These are phyloP conservation scores for Ceratobasidium sp. DNA, from an alignment of 1,284 basidiomycete genomes.

Conservation along the genomic window DNA sequence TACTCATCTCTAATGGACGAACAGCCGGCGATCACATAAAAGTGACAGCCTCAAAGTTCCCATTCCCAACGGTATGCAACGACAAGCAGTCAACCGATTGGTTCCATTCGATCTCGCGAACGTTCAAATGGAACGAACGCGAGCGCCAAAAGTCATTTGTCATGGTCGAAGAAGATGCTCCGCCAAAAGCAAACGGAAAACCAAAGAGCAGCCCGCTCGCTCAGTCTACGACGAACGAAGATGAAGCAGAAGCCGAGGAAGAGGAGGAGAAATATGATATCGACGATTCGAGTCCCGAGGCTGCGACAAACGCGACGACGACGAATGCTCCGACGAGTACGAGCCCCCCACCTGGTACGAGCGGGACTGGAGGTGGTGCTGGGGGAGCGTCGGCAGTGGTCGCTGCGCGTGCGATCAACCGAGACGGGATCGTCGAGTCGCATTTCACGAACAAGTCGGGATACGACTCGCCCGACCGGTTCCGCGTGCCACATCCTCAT, in stretches of 20 bases:
- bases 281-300: conserved; percentile 77
- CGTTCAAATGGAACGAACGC: conserved; percentile 97
- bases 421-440: conserved; percentile 25
- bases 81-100: conserved; percentile 98
- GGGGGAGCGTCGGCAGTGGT: conserved; percentile 20
- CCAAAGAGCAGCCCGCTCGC: conserved; percentile 21
- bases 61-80: conserved; percentile 98
- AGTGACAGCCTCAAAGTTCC: conserved; percentile 96
- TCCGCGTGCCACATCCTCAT: conserved; percentile 67
- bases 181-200: conserved; percentile 39
- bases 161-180: conserved; percentile 88
- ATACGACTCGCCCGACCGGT: conserved; percentile 79
- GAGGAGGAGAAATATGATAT: conserved; percentile 88
- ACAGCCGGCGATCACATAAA: conserved; percentile 99
- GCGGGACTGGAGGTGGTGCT: conserved; percentile 39
- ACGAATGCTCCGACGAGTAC: conserved; percentile 44
- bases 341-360: conserved; percentile 52
- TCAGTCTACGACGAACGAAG: conserved; percentile 49
- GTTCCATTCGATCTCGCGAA: conserved; percentile 97
- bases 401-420: conserved; percentile 14
- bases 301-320: conserved; percentile 49
- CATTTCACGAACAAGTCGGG: conserved; percentile 51
- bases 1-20: neutral
- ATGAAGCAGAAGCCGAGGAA: conserved; percentile 56
- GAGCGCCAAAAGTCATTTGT: conserved; percentile 97